phyloP scores from a whole-genome alignment of 805 yeast genomes.

The Yamadazyma nakazawae region DNA sequence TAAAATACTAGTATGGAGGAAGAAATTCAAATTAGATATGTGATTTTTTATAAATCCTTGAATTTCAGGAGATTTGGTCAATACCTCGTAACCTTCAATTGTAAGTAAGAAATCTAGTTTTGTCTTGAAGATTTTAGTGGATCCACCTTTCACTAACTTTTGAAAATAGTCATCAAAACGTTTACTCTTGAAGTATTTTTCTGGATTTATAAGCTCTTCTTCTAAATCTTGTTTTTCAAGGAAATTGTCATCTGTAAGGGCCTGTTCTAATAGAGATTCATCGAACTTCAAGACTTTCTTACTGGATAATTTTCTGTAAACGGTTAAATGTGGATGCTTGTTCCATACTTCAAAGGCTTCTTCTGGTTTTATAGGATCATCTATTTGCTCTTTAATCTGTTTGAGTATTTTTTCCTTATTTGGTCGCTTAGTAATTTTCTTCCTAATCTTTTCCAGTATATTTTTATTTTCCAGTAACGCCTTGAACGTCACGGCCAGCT shows the following conservation, averaged over 20 bases:
- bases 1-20: constrained; percentile 49
- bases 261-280: constrained; percentile 1
- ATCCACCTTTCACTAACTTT: background rate
- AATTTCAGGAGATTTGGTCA: background rate
- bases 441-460: background rate
- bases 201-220: background rate
- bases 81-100: constrained; percentile 6
- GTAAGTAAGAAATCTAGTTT: constrained; percentile 3
- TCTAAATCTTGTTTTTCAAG: background rate
- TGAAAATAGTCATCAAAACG: background rate
- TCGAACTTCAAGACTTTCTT: constrained; percentile 6
- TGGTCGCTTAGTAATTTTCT: background rate
- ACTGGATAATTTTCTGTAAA: constrained; percentile 5
- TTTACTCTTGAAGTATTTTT: background rate
- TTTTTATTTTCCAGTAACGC: constrained; percentile 1
- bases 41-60: constrained; percentile 19
- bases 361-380: constrained; percentile 21
- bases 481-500: background rate
- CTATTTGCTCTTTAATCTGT: constrained; percentile 2
- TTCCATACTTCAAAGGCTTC: constrained; percentile 37
- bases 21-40: constrained; percentile 32
- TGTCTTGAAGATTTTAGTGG: background rate
- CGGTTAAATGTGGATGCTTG: constrained; percentile 12
- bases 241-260: background rate
- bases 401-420: background rate